Base-by-base conservation (phyloP, 1,284 basidiomycete species). In the Hymenochaete sp. region DNA sequence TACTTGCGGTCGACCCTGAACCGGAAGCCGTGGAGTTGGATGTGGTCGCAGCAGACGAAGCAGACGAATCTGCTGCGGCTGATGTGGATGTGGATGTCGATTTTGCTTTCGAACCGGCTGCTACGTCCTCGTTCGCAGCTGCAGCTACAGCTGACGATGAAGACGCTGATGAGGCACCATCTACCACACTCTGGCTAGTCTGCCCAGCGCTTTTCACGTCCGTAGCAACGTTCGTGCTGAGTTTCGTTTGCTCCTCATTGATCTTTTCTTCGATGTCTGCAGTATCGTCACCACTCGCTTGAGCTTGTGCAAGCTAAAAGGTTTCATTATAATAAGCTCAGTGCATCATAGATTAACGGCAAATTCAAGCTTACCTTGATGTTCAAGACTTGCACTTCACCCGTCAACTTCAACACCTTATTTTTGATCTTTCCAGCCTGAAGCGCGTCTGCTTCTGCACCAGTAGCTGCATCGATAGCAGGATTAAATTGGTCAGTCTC, bases 341-440 rank as follows among this genome's bases (percentile, higher is more conserved):
- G 3, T 25, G 8, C 29, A 8, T 27, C 64, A 39, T 14, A 36
- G 29, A 35, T 25, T 8, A 24, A 5, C 32, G 10, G 36, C 27
- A 21, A 14, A 45, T 6, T 10, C 19, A 27, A 35, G 24, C 19
- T 14, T 32, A 62, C 60, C 55, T 69, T 58, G 57, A 70, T 70
- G 46, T 67, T 61, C 10, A 67, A 52, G 32, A 57, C 65, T 52
- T 67, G 65, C 18, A 63, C 57, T 50, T 64, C 60, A 25, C 64
- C 70, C 19, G 67, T 68, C 44, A 73, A 57, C 59, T 73, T 73
- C 26, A 73, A 56, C 25, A 72, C 71, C 61, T 74, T 73, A 64
- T 74, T 73, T 66, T 47, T 47, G n/a, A 47, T 47, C 40, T 47
- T 47, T 7, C 45, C 45, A 25, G 42, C 45, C 14, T 47, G 39